These are phyloP conservation scores for Saccharomyces hybrid DNA, from an alignment of 1,139 yeast genomes.

Conservation along the genomic window DNA sequence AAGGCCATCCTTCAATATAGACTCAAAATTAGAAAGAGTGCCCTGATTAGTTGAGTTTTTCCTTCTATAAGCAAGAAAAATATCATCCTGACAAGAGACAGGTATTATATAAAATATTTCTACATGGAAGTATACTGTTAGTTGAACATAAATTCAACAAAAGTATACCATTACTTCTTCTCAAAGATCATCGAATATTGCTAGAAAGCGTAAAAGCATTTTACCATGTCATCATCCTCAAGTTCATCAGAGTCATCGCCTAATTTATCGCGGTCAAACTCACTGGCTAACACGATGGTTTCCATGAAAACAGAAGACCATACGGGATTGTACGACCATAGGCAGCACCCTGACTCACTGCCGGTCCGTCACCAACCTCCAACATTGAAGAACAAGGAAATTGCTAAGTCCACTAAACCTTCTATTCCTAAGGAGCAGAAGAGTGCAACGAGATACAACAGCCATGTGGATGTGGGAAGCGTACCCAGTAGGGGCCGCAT, in stretches of 20 bases:
- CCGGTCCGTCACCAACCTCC: conserved; percentile 12
- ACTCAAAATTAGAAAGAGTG: neutral
- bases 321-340: conserved; percentile 48
- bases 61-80: neutral
- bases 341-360: conserved; percentile 40
- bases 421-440: neutral
- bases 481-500: neutral
- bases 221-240: neutral
- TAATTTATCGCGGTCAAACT: conserved; percentile 18
- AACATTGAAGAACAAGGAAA: neutral
- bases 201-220: neutral
- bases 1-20: neutral
- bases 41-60: neutral
- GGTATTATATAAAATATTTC: neutral
- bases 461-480: neutral
- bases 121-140: neutral
- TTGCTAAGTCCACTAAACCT: conserved; percentile 17
- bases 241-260: conserved; percentile 7
- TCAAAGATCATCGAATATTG: neutral
- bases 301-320: conserved; percentile 36
- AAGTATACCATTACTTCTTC: neutral
- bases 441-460: neutral
- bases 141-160: neutral
- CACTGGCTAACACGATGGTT: conserved; percentile 24
- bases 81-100: neutral